Conservation (phyloP, 352 stramenopile species). For the Phytophthora sojae region DNA sequence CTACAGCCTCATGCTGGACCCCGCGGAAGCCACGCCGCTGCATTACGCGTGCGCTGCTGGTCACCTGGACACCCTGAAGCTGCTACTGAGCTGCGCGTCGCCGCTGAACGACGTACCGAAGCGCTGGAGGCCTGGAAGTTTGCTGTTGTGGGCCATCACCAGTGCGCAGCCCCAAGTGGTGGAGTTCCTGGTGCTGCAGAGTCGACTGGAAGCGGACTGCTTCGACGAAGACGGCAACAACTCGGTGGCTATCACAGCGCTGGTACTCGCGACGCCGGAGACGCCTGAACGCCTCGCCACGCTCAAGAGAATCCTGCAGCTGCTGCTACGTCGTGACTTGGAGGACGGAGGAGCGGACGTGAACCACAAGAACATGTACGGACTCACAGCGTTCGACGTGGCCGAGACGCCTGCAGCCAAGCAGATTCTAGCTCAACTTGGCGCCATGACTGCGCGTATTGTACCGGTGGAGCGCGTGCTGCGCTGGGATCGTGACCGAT, state of each 20-base stretch:
- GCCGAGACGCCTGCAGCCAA: slow-evolving; percentile 56
- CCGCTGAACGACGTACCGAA: slow-evolving; percentile 19
- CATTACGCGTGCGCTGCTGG: slow-evolving; percentile 71
- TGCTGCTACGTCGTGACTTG: slow-evolving; percentile 38
- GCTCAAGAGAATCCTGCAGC: slow-evolving; percentile 32
- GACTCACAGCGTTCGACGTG: slow-evolving; percentile 66
- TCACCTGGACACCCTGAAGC: slow-evolving; percentile 67
- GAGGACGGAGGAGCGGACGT: slow-evolving; percentile 49
- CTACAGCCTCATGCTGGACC: slow-evolving; percentile 58
- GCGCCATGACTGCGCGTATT: slow-evolving; percentile 50
- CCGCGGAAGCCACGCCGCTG: slow-evolving; percentile 63
- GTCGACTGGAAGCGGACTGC: slow-evolving; percentile 57
- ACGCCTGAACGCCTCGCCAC: slow-evolving; percentile 16
- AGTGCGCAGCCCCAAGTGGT: slow-evolving; percentile 48
- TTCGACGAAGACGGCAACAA: slow-evolving; percentile 84
- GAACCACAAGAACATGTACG: slow-evolving; percentile 78
- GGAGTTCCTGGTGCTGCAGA: slow-evolving; percentile 58
- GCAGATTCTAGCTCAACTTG: slow-evolving; percentile 48
- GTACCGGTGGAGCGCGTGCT: slow-evolving; percentile 60
- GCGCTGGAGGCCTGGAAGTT: slow-evolving; percentile 49
- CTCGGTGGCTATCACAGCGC: slow-evolving; percentile 56
- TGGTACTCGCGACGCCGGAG: slow-evolving; percentile 42
- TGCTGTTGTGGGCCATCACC: slow-evolving; percentile 77
- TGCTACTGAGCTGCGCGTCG: slow-evolving; percentile 43
- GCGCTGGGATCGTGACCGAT: slow-evolving; percentile 59